These are phyloP conservation scores for Cyberlindnera petersonii DNA, from an alignment of 805 yeast genomes.

Conservation along the genomic window DNA sequence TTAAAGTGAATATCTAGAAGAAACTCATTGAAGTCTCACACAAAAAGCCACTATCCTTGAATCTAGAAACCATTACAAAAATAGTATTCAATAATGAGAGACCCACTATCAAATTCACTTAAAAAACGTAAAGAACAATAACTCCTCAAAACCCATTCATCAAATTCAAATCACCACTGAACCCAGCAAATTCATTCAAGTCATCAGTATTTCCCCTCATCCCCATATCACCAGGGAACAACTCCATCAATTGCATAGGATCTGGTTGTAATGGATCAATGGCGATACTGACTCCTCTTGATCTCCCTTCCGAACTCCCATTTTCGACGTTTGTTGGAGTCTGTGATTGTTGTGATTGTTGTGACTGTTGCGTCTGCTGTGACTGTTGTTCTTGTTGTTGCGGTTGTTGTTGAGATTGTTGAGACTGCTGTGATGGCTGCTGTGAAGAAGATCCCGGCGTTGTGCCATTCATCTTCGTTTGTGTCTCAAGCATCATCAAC, in stretches of 20 bases:
- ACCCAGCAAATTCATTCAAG: constrained; percentile 12
- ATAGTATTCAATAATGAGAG: no score
- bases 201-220: constrained; percentile 3
- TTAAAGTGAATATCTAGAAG: no score
- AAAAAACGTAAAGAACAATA: not conserved
- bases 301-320: not conserved
- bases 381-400: no score
- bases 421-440: not conserved
- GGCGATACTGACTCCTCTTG: constrained; percentile 12
- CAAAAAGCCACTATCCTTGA: no score
- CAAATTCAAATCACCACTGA: constrained; percentile 15
- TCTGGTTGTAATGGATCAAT: constrained; percentile 28
- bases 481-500: constrained; percentile 68
- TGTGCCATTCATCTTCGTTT: constrained; percentile 43
- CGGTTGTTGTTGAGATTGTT: constrained; percentile 2
- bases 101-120: no score
- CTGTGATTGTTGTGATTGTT: not conserved
- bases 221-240: constrained; percentile 20
- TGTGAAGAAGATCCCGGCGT: no score
- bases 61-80: no score
- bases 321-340: not conserved
- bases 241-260: constrained; percentile 24
- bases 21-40: no score
- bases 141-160: constrained; percentile 6
- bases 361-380: no score